Base-by-base conservation (phyloP, 306 rosid species). In the Vigna reflexopilosa region DNA sequence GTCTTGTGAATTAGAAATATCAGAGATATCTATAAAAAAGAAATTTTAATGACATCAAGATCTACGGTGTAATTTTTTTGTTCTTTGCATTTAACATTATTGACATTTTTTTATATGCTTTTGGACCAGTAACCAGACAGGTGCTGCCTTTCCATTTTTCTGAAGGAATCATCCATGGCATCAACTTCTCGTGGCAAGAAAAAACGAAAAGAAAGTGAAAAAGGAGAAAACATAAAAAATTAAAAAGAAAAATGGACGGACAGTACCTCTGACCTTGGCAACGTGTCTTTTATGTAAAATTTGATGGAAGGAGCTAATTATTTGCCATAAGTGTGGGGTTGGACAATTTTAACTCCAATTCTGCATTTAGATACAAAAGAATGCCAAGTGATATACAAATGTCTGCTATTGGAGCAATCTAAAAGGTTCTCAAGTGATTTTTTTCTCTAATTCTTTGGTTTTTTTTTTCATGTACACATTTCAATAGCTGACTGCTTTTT, bases 381-480 rank as follows among this genome's bases (percentile, higher is more conserved):
- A 71, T 70, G 62, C 26, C 56, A 65, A 51, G 44, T 36, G 49
- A 75, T 77, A 13, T 67, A 85, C 77, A 85, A 50, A 73, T 76
- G 57, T 17, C 44, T 67, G 54, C 19, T 20, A 67, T 6, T 11
- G 32, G 70, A 65, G 32, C 51, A 84, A 49, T 65, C 79, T 26
- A 20, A 68, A n/a, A 44, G 32, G 57, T 56, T 73, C 26, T 17
- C 24, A 69, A 77, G 55, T 74, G 50, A 26, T 20, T 67, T 62
- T 62, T 73, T 55, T 38, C 12, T 81, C 73, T 55, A 45, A 75
- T 69, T 74, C 22, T 40, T 62, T 62, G 69, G 56, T 78, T 66
- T 26, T 26, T 26, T 26, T 79, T 70, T 61, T 61, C 52, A 79
- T 80, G 78, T 75, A 84, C 84, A 84, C 78, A 75, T 28, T 68